These are phyloP conservation scores for Penicillium daleae DNA, from an alignment of 495 filamentous ascomycete species.

Conservation along the genomic window DNA sequence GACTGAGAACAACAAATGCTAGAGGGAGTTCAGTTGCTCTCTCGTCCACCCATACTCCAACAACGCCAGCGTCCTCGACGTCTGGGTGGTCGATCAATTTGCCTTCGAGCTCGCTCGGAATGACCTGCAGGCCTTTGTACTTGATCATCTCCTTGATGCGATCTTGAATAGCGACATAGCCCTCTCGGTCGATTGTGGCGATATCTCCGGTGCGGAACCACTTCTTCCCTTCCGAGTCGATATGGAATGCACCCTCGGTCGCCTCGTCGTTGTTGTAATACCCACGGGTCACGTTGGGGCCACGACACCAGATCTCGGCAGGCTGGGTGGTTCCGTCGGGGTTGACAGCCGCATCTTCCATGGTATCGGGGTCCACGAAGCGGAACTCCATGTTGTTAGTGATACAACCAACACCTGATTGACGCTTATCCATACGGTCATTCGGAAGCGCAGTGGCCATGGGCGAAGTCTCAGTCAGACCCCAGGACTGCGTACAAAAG, in stretches of 20 bases:
- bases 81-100: constrained; percentile 64
- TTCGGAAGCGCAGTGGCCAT: constrained; percentile 48
- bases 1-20: constrained; percentile 67
- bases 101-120: constrained; percentile 78
- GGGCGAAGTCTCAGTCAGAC: constrained; percentile 69
- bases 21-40: constrained; percentile 71
- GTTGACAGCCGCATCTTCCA: constrained; percentile 34
- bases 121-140: constrained; percentile 76
- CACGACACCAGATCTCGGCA: constrained; percentile 60
- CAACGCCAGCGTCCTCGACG: constrained; percentile 75
- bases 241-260: constrained; percentile 58
- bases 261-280: constrained; percentile 69
- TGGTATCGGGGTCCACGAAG: constrained; percentile 55
- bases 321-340: constrained; percentile 52
- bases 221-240: constrained; percentile 54
- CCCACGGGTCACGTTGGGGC: constrained; percentile 65
- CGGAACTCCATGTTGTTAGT: constrained; percentile 61
- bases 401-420: constrained; percentile 60
- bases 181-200: constrained; percentile 53
- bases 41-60: constrained; percentile 64
- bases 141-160: constrained; percentile 82
- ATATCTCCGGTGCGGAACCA: constrained; percentile 64
- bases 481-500: constrained; percentile 74
- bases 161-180: constrained; percentile 66
- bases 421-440: constrained; percentile 56